Evolutionary conservation across 106 monocot genomes (phyloP).

Genomic region (Dactylorhiza incarnata): DNA sequence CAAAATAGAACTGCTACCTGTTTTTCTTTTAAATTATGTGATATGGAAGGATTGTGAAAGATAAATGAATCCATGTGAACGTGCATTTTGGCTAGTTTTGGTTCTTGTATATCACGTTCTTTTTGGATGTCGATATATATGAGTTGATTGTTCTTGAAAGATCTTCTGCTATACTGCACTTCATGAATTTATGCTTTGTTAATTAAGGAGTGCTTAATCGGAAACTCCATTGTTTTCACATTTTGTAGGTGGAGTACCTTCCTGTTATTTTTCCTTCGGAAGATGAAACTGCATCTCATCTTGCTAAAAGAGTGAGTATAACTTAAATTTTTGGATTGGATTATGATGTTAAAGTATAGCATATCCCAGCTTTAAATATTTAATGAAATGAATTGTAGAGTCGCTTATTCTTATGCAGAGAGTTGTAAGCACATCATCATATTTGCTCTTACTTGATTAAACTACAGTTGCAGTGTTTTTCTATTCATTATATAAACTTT

Average conservation of each 20-base stretch:
- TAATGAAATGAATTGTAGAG: background rate
- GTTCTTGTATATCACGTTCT: background rate
- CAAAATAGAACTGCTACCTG: too few species aligned
- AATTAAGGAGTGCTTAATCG: background rate
- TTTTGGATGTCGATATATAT: background rate
- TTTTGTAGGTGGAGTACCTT: conserved; percentile 9
- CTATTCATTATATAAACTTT: background rate
- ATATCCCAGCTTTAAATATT: background rate
- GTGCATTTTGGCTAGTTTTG: background rate
- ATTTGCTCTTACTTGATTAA: background rate
- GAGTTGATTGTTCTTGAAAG: background rate
- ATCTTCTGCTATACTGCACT: background rate
- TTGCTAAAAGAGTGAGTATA: conserved; percentile 9
- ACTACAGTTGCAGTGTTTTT: background rate
- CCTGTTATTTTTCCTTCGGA: conserved; percentile 9
- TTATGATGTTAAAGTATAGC: background rate
- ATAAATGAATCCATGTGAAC: background rate
- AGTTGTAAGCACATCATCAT: background rate
- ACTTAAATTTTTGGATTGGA: background rate
- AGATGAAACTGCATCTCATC: conserved; percentile 5
- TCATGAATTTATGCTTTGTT: background rate
- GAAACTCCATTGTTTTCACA: background rate
- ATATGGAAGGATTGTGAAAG: too few species aligned
- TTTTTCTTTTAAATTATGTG: too few species aligned
- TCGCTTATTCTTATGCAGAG: background rate